A percentile compares a stretch with the other conserved stretches of the same genome.
phyloP scores from a whole-genome alignment of 352 stramenopile genomes.

The Hyaloperonospora brassicae region DNA sequence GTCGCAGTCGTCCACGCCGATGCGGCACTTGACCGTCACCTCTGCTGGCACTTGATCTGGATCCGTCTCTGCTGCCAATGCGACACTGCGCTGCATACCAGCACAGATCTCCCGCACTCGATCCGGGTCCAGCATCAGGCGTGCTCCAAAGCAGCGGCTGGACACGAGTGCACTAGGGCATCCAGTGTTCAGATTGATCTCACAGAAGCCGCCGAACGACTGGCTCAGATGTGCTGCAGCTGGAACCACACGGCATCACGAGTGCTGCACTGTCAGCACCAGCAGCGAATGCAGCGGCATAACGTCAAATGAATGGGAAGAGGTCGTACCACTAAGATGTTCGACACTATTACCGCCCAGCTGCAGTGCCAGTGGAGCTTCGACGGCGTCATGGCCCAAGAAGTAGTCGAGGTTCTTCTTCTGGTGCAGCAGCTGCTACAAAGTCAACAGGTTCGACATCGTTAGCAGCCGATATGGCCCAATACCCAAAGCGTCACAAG shows the following conservation, averaged over 20 bases:
- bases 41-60: constrained; percentile 25
- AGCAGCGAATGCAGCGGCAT: background rate
- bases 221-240: constrained; percentile 68
- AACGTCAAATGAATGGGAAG: background rate
- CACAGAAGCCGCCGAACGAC: constrained; percentile 86
- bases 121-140: constrained; percentile 94
- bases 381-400: constrained; percentile 69
- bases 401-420: constrained; percentile 86
- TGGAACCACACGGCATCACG: constrained; percentile 11
- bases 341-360: constrained; percentile 89
- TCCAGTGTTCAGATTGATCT: constrained; percentile 96
- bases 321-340: constrained; percentile 50
- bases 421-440: constrained; percentile 64
- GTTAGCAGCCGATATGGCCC: background rate
- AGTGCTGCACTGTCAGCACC: constrained; percentile 2
- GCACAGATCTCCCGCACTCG: constrained; percentile 90
- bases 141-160: constrained; percentile 91
- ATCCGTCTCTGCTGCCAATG: constrained; percentile 19
- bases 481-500: background rate
- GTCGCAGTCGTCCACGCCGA: constrained; percentile 93
- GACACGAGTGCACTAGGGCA: constrained; percentile 86
- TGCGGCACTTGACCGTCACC: constrained; percentile 98
- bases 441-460: background rate
- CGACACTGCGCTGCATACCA: constrained; percentile 62
- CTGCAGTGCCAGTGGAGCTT: constrained; percentile 90